phyloP scores from a whole-genome alignment of 495 filamentous ascomycete genomes.

The Aspergillus baeticus region DNA sequence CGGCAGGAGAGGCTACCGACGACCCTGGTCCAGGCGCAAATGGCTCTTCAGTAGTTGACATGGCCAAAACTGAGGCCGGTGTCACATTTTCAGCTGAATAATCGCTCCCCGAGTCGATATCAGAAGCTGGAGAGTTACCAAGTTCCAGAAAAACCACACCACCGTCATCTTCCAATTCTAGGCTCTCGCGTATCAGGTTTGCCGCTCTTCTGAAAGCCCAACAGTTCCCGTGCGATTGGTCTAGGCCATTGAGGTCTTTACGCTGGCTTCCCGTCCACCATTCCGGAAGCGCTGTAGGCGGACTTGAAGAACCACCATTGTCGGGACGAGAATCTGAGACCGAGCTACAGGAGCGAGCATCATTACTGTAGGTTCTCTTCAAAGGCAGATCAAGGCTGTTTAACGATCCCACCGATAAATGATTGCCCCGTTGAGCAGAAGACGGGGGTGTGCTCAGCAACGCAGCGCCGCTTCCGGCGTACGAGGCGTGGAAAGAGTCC shows the following conservation, averaged over 20 bases:
- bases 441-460: slow-evolving; percentile 27
- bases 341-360: slow-evolving; percentile 32
- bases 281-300: slow-evolving; percentile 35
- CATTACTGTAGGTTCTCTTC: slow-evolving; percentile 27
- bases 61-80: slow-evolving; percentile 37
- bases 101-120: slow-evolving; percentile 35
- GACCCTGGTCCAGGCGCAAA: slow-evolving; percentile 38
- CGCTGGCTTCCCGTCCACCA: slow-evolving; percentile 36
- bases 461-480: slow-evolving; percentile 22
- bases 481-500: slow-evolving; percentile 29
- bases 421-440: slow-evolving; percentile 26
- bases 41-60: slow-evolving; percentile 38
- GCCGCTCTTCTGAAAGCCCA: slow-evolving; percentile 56
- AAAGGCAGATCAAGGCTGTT: slow-evolving; percentile 28
- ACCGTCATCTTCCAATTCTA: slow-evolving; percentile 49
- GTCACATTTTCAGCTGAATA: slow-evolving; percentile 27
- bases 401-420: slow-evolving; percentile 29
- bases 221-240: slow-evolving; percentile 40
- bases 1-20: slow-evolving; percentile 29
- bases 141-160: slow-evolving; percentile 57
- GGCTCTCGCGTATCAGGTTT: slow-evolving; percentile 55
- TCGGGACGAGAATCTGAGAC: slow-evolving; percentile 28
- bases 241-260: slow-evolving; percentile 30
- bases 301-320: slow-evolving; percentile 21
- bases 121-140: slow-evolving; percentile 28